A percentile compares a stretch with the other conserved stretches of the same genome.
Evolutionary conservation across 441 rosid genomes (phyloP).

Genomic region (Manihot esculenta): DNA sequence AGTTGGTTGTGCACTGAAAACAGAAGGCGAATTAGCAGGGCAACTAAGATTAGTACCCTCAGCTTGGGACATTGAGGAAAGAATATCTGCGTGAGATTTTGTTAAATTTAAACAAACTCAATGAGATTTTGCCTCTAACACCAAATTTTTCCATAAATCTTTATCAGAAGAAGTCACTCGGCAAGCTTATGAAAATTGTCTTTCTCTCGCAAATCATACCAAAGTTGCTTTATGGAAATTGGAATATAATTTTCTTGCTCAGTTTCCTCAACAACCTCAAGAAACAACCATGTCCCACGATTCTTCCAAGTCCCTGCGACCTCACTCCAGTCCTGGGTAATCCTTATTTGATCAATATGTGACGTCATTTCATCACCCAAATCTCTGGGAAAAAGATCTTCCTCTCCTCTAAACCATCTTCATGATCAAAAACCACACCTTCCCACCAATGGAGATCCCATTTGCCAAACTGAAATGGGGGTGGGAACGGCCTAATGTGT

Average conservation of each 20-base stretch:
- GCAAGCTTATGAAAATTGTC: slow-evolving; percentile 36
- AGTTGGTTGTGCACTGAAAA: slow-evolving; percentile 26
- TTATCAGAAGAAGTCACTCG: slow-evolving; percentile 53
- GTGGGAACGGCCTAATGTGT: slow-evolving; percentile 53
- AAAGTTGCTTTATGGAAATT: slow-evolving; percentile 60
- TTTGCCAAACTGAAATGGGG: slow-evolving; percentile 27
- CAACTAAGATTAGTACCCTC: slow-evolving; percentile 15
- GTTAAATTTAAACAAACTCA: slow-evolving; percentile 41
- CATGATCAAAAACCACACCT: slow-evolving; percentile 68
- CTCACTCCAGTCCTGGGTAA: slow-evolving; percentile 75
- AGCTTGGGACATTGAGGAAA: slow-evolving; percentile 20
- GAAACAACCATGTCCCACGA: slow-evolving; percentile 72
- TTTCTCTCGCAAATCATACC: slow-evolving; percentile 68
- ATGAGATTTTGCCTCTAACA: slow-evolving; percentile 49
- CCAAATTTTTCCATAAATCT: slow-evolving; percentile 52
- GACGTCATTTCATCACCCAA: slow-evolving; percentile 59
- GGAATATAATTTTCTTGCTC: slow-evolving; percentile 36
- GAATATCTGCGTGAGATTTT: slow-evolving; percentile 11
- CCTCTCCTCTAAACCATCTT: slow-evolving; percentile 45
- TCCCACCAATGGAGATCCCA: slow-evolving; percentile 68
- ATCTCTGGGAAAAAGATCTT: slow-evolving; percentile 76
- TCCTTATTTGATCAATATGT: slow-evolving; percentile 37
- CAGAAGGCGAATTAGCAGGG: slow-evolving; percentile 20
- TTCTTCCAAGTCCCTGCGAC: slow-evolving; percentile 39
- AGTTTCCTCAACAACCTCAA: slow-evolving; percentile 49